Conservation (phyloP, 371 early-diverging fungal species). For the Scutellospora calospora region DNA sequence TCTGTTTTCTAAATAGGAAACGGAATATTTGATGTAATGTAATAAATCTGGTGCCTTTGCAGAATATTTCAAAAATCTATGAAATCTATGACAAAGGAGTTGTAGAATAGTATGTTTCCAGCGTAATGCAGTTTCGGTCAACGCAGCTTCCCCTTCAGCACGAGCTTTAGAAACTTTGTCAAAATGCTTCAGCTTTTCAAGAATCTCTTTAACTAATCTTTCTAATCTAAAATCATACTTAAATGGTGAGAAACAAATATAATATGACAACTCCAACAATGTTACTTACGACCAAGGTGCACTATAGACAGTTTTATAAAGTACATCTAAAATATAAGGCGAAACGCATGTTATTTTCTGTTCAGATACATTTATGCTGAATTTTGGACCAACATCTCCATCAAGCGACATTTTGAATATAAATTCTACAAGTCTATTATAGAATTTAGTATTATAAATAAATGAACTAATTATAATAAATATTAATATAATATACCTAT, state of each 20-base stretch:
- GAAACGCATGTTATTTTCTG: slow-evolving; percentile 72
- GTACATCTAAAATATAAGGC: slow-evolving; percentile 79
- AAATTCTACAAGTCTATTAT: slow-evolving; percentile 65
- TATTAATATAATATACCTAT: slow-evolving; percentile 56
- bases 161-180: slow-evolving; percentile 64
- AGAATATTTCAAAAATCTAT: slow-evolving; percentile 62
- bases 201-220: slow-evolving; percentile 76
- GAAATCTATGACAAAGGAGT: slow-evolving; percentile 75
- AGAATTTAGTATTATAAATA: not conserved
- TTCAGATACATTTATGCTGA: slow-evolving; percentile 59
- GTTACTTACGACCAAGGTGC: slow-evolving; percentile 78
- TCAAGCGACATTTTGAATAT: slow-evolving; percentile 87
- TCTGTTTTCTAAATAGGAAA: slow-evolving; percentile 69
- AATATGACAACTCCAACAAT: too few species aligned
- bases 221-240: slow-evolving; percentile 57
- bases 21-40: slow-evolving; percentile 59
- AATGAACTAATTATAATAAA: not conserved
- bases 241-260: too few species aligned
- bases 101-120: slow-evolving; percentile 84
- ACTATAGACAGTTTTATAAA: slow-evolving; percentile 78
- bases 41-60: slow-evolving; percentile 54
- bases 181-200: slow-evolving; percentile 77
- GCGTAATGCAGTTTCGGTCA: slow-evolving; percentile 63
- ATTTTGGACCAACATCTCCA: slow-evolving; percentile 67
- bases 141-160: slow-evolving; percentile 37